Conservation (phyloP, 2,329 filamentous ascomycete species). For the Rutstroemia sydowiana region DNA sequence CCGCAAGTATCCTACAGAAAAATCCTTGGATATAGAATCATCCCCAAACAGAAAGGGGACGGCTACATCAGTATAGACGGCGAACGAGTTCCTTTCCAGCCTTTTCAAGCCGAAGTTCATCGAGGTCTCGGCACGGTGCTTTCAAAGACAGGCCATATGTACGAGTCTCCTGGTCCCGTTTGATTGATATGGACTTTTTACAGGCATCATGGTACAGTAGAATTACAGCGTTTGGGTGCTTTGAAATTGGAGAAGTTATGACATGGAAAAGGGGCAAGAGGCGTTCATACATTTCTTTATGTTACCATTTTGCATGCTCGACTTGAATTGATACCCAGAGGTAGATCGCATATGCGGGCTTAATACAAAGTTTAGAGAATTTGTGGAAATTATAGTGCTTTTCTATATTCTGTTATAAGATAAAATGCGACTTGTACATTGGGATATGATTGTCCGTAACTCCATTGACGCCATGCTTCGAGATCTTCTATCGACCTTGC, state of each 20-base stretch:
- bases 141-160: conserved; percentile 63
- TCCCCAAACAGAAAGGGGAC: conserved; percentile 60
- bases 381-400: no score
- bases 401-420: neutral
- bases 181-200: conserved; percentile 9
- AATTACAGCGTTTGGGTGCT: neutral
- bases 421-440: neutral
- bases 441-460: neutral
- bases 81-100: conserved; percentile 76
- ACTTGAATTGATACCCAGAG: neutral
- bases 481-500: no score
- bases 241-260: neutral
- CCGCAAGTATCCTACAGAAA: conserved; percentile 75
- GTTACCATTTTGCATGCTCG: neutral
- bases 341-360: neutral
- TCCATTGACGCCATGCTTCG: neutral
- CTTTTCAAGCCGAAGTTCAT: conserved; percentile 88
- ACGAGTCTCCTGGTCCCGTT: conserved; percentile 51
- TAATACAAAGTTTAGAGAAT: neutral
- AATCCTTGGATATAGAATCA: conserved; percentile 77
- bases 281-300: neutral
- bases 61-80: conserved; percentile 95
- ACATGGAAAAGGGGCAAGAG: neutral
- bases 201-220: neutral
- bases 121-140: conserved; percentile 76